phyloP scores from a whole-genome alignment of 2,329 filamentous ascomycete genomes.

The Fusarium longipes region DNA sequence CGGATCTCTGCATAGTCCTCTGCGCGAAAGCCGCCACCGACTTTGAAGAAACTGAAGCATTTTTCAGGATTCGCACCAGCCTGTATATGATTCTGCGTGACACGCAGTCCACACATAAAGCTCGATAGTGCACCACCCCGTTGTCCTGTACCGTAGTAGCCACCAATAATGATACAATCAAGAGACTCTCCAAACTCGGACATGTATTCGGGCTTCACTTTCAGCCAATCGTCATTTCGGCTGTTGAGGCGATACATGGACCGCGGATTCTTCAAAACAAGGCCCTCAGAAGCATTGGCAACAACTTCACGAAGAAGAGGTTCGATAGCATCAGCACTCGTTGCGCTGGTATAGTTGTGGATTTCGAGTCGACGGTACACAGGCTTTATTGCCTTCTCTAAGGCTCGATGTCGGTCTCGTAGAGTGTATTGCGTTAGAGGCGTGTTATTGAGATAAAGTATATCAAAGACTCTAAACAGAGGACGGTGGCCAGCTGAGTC shows the following conservation, averaged over 20 bases:
- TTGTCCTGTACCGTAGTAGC: slow-evolving; percentile 89
- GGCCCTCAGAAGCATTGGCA: slow-evolving; percentile 85
- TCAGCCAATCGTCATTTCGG: slow-evolving; percentile 96
- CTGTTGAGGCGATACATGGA: slow-evolving; percentile 89
- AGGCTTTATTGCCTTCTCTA: slow-evolving; percentile 76
- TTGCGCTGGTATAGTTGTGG: slow-evolving; percentile 76
- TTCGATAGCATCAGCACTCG: slow-evolving; percentile 78
- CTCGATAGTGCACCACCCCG: slow-evolving; percentile 86
- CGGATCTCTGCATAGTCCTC: slow-evolving; percentile 86
- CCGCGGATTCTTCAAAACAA: slow-evolving; percentile 92
- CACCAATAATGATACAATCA: slow-evolving; percentile 89
- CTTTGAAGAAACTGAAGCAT: slow-evolving; percentile 95
- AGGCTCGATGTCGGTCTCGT: slow-evolving; percentile 79
- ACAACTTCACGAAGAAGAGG: slow-evolving; percentile 83
- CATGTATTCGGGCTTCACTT: slow-evolving; percentile 99
- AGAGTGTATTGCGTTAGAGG: slow-evolving; percentile 85
- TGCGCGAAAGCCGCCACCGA: slow-evolving; percentile 90
- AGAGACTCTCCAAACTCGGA: slow-evolving; percentile 93
- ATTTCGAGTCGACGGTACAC: slow-evolving; percentile 85
- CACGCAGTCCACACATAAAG: slow-evolving; percentile 88
- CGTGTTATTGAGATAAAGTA: slow-evolving; percentile 85
- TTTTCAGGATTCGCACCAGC: slow-evolving; percentile 73
- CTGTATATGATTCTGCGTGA: slow-evolving; percentile 74
- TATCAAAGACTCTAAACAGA: slow-evolving; percentile 88
- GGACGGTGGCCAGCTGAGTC: slow-evolving; percentile 66